Evolutionary conservation across 305 asterid species (phyloP).

Genomic region (Solanum hybrid): DNA sequence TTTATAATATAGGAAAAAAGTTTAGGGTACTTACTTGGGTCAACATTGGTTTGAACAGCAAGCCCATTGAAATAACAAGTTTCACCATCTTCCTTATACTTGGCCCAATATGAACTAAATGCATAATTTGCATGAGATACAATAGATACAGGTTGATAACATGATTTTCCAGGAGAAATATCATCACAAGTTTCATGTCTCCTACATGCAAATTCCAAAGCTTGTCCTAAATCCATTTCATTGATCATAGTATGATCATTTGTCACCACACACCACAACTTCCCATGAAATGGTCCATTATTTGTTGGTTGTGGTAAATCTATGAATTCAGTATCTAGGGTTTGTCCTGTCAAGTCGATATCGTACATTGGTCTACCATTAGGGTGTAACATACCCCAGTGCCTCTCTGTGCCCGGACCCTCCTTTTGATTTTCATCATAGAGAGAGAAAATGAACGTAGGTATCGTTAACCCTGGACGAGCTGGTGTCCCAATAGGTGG

Average conservation of each 20-base stretch:
- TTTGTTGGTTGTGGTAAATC: slow-evolving; percentile 22
- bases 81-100: slow-evolving; percentile 42
- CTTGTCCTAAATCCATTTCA: slow-evolving; percentile 21
- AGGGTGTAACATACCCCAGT: slow-evolving; percentile 53
- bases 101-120: slow-evolving; percentile 73
- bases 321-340: slow-evolving; percentile 12
- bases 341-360: slow-evolving; percentile 46
- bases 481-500: slow-evolving; percentile 71
- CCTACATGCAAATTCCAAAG: slow-evolving; percentile 34
- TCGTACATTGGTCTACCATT: slow-evolving; percentile 43
- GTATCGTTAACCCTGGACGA: slow-evolving; percentile 41
- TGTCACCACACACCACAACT: slow-evolving; percentile 61
- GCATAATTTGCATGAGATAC: slow-evolving; percentile 63
- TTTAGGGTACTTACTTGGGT: slow-evolving; percentile 50
- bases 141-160: slow-evolving; percentile 53
- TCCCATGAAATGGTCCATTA: slow-evolving; percentile 47
- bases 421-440: slow-evolving; percentile 55
- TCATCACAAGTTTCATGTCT: slow-evolving; percentile 48
- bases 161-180: slow-evolving; percentile 43
- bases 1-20: background rate
- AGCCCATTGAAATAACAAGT: slow-evolving; percentile 69
- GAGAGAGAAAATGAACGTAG: slow-evolving; percentile 49
- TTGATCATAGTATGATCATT: background rate
- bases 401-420: slow-evolving; percentile 64
- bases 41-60: slow-evolving; percentile 47